Evolutionary conservation across 139 green algal genomes (phyloP), one percentile per base, ranked within the genome.

Genomic region (Asterochloris sp.): DNA sequence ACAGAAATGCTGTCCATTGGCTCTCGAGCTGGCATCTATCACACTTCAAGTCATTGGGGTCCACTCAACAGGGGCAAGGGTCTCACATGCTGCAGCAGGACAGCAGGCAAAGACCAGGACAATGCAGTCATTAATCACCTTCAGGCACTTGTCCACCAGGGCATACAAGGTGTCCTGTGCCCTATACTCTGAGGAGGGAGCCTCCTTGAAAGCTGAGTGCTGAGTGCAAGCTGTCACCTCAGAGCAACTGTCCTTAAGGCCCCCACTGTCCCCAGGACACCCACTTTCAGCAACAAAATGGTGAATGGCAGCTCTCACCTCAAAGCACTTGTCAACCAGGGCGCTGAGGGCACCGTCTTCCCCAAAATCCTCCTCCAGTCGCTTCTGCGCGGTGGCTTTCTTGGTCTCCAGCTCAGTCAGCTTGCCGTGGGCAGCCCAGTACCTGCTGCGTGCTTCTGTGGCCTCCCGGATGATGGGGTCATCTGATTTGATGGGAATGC

Each of bases 301-400:
- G n/a, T 19, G 69, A 14, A 28, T 12, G 12, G n/a, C 16, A 61
- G 73, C 77, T 61, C 86, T 67, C 17, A 77, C 75, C 11, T 85
- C 67, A 62, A 92, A 85, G 85, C 93, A 96, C 62, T 83, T 80
- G 82, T 83, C 89, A 11, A 78, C 74, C 24, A 96, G 85, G 13
- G 82, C 68, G 10, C 80, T 74, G 82, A 88, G 92, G 9, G 82
- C 88, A 71, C 87, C 87, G 10, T 89, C 82, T 13, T 83, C 76
- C 16, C 89, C 92, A 67, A 88, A 93, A 64, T 86, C 78, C 24
- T 77, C 16, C 16, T 62, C 74, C n/a, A 93, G 66, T 76, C 88
- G 88, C 13, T 4, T 29, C n/a, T 82, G 21, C 13, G 90, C 84
- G 14, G 67, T 76, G 6, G 23, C 11, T 38, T 81, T 29, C 75